Conservation (phyloP, 2,329 filamentous ascomycete genomes). For the Venturia carpophila region DNA sequence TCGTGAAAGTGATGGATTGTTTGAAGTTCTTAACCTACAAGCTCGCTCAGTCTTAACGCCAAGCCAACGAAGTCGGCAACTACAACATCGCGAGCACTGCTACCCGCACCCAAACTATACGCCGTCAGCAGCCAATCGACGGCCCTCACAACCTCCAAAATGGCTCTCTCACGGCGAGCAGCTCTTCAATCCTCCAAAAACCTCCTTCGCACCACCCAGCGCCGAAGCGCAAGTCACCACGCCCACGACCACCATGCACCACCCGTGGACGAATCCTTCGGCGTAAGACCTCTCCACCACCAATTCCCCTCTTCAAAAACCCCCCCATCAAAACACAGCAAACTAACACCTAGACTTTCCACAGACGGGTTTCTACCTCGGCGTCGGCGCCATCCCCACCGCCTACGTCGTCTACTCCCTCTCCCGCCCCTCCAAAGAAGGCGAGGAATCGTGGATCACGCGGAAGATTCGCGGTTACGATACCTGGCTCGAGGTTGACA, state of each 20-base stretch:
- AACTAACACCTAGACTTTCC: not conserved
- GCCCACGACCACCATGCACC: slow-evolving; percentile 8
- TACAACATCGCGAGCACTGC: not conserved
- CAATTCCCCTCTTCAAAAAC: not conserved
- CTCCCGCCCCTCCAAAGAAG: not conserved
- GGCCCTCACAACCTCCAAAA: slow-evolving; percentile 5
- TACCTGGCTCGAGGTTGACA: slow-evolving; percentile 1
- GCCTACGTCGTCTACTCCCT: slow-evolving; percentile 10
- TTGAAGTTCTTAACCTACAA: not conserved
- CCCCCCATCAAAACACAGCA: not conserved
- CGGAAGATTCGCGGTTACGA: slow-evolving; percentile 13
- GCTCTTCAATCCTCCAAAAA: not conserved
- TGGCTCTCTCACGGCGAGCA: slow-evolving; percentile 8
- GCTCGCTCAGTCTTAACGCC: not conserved
- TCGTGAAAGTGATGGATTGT: not conserved
- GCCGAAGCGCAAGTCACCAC: slow-evolving; percentile 14
- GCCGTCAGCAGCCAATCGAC: slow-evolving; percentile 8
- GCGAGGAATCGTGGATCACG: slow-evolving; percentile 15
- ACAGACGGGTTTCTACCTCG: slow-evolving; percentile 15
- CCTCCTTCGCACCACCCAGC: slow-evolving; percentile 1
- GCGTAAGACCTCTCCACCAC: slow-evolving; percentile 13
- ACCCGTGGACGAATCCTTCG: slow-evolving; percentile 6
- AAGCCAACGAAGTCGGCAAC: not conserved
- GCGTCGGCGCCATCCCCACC: slow-evolving; percentile 4
- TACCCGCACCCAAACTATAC: not conserved